Evolutionary conservation across 441 rosid species (phyloP), one percentile per base, ranked within the genome.

Genomic region (Viola pubescens): DNA sequence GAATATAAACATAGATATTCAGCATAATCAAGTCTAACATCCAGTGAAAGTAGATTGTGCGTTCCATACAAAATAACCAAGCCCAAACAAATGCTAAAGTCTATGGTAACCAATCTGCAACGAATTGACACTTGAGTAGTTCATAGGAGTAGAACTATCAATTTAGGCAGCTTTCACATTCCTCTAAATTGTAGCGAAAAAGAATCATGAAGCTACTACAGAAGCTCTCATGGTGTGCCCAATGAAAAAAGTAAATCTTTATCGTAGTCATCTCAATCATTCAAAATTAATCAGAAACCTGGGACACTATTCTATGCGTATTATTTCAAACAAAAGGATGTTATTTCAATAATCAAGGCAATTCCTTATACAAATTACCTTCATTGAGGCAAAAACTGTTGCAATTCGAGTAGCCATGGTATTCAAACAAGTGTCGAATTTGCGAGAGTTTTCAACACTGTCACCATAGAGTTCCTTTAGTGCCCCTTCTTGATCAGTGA

Each of bases 341-440:
- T 54, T 44, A 7, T 39, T 49, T 12, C 19, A 40, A 64, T 47
- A 73, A 70, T 54, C 12, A 61, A 47, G 53, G 44, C 49, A 63
- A 44, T 69, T 47, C 6, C 54, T 54, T 41, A 37, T 41, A 60
- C 16, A 40, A 9, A 44, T 41, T 82, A 94, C 99, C 95, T 87
- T 89, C 54, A 94, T 64, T 63, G 99, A 94, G 69, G 99, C 98
- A 74, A 94, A 87, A 61, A 94, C 97, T 48, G 99, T 94, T 65
- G 99, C 92, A 68, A 94, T 79, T 61, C 98, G 94, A 64, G 82
- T 70, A 48, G 99, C 98, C 96, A 89, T 86, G 77, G 77, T 77
- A 80, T 82, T 87, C 83, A 94, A 77, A 67, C 88, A 91, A 0
- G 77, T 88, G 66, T 87, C 96, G 41, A 84, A 88, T 70, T 71